phyloP scores from a whole-genome alignment of 768 basidiomycete species.

The Boletus coccyginus region DNA sequence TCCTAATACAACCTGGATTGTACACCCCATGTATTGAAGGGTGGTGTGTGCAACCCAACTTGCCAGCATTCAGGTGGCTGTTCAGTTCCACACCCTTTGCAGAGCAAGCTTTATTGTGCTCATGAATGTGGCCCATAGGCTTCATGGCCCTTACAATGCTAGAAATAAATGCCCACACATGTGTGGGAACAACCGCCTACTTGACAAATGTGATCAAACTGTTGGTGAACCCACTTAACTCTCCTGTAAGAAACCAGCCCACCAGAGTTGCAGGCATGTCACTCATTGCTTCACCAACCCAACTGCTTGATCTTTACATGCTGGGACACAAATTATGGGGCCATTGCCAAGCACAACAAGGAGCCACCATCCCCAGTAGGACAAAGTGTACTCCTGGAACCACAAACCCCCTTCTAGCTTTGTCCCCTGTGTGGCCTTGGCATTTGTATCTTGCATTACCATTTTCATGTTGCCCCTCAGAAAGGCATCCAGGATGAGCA shows the following conservation, averaged over 20 bases:
- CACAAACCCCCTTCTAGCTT: background rate
- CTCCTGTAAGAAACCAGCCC: too few relatives aligned
- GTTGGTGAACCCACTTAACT: too few relatives aligned
- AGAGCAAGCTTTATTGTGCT: background rate
- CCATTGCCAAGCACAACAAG: background rate
- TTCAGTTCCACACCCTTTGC: background rate
- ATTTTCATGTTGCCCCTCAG: background rate
- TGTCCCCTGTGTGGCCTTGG: too few relatives aligned
- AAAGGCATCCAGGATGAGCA: background rate
- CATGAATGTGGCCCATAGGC: background rate
- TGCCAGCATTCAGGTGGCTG: background rate
- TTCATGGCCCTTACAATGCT: background rate
- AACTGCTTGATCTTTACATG: background rate
- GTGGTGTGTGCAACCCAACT: background rate
- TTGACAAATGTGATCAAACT: background rate
- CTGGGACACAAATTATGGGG: background rate
- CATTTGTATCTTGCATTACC: background rate
- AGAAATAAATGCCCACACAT: too few relatives aligned
- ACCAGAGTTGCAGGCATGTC: background rate
- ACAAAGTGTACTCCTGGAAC: background rate
- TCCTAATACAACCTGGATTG: background rate
- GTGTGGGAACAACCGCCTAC: fast-evolving
- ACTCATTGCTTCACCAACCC: background rate
- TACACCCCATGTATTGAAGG: background rate
- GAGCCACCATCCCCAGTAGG: background rate